phyloP scores from a whole-genome alignment of 495 filamentous ascomycete species.

The Hypoxylon fragiforme region DNA sequence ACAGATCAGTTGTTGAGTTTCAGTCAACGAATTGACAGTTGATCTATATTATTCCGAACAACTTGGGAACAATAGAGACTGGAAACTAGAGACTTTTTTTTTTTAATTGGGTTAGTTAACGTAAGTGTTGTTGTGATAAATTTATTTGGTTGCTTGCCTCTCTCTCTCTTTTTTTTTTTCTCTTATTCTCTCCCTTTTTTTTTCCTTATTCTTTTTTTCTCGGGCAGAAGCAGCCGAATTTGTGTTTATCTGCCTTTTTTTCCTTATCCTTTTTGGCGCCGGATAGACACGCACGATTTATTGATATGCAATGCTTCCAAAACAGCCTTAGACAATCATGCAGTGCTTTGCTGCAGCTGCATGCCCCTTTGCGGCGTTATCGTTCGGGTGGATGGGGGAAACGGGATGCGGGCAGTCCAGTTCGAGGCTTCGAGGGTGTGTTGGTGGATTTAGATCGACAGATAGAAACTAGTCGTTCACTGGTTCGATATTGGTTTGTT shows the following conservation, averaged over 20 bases:
- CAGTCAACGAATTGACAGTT: slow-evolving; percentile 20
- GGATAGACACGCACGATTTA: slow-evolving; percentile 34
- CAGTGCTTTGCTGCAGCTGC: slow-evolving; percentile 40
- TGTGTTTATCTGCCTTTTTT: slow-evolving; percentile 15
- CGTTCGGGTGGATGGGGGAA: slow-evolving; percentile 36
- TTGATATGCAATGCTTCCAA: slow-evolving; percentile 36
- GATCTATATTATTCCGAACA: not conserved
- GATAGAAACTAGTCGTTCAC: not conserved
- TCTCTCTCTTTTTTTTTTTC: too few relatives aligned
- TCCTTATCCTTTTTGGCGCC: slow-evolving; percentile 23
- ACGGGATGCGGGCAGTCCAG: slow-evolving; percentile 25
- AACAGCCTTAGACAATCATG: slow-evolving; percentile 38
- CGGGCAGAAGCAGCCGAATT: slow-evolving; percentile 31
- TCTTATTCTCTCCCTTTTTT: too few relatives aligned
- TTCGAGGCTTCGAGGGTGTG: slow-evolving; percentile 15
- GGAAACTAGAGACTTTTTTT: too few relatives aligned
- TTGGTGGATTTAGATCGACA: slow-evolving; percentile 25
- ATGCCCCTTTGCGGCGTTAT: slow-evolving; percentile 40
- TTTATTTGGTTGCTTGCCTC: too few relatives aligned
- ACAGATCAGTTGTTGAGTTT: slow-evolving; percentile 29
- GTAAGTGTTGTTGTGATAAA: too few relatives aligned
- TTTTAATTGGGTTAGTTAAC: not conserved
- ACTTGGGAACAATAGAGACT: too few relatives aligned
- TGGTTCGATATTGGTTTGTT: too few relatives aligned
- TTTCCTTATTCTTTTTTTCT: slow-evolving; percentile 18